Base-by-base conservation (phyloP, 306 rosid genomes). In the Urtica urens region DNA sequence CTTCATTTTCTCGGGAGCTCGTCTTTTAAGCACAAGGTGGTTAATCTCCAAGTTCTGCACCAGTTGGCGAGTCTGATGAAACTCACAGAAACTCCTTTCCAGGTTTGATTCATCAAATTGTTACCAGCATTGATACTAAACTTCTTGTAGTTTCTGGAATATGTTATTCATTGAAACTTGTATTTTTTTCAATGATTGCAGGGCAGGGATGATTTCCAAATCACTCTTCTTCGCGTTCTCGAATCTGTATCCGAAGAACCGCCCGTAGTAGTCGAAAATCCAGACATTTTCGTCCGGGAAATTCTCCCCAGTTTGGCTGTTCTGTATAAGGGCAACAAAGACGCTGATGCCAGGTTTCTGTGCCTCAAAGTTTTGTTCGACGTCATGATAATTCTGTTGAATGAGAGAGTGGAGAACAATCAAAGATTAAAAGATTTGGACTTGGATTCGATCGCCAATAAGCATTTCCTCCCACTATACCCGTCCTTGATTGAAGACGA, bases 161-260 rank as follows among this genome's bases (percentile, higher is more conserved):
- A 65, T 39, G 49, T 13, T 42, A 39, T 34, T 68, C 11, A 35
- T 35, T 9, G 11, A 35, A 35, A 35, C 3, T 35, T 14, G 60
- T 47, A 37, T 20, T 59, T 57, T 43, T 39, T 71, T 43, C 27
- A 19, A 23, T 45, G 51, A 35, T 72, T 75, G 37, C 85, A 90
- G 96, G 99, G 99, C 62, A 77, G 99, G 79, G 99, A 85, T 60
- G 99, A 90, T 53, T 79, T 90, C 73, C 99, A 85, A 71, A 85
- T 79, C 69, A 81, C 97, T 51, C 90, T 82, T 55, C 99, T 90
- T 64, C 84, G 87, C 41, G 62, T 82, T 62, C 63, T 85, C 40
- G 94, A 90, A 70, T 90, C 86, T 58, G 72, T 90, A n/a, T 58
- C 79, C 7, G 99, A 90, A 71, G 99, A 90, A 50, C 56, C 86